These are phyloP conservation scores for Ustilago cynodontis DNA, from an alignment of 1,284 basidiomycete species.

Conservation along the genomic window DNA sequence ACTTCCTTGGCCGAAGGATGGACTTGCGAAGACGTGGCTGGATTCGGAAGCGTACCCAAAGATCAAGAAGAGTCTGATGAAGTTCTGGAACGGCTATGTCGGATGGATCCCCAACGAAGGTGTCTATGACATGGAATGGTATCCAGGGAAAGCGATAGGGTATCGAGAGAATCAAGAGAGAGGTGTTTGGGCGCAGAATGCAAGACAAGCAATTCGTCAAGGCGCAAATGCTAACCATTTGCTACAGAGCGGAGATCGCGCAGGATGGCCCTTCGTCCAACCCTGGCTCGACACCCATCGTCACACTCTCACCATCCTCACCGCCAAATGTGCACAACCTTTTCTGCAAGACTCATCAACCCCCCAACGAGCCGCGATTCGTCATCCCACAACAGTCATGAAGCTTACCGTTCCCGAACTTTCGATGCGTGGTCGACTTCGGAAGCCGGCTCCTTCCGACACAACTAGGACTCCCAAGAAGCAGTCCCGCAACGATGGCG, in stretches of 20 bases:
- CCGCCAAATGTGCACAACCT: constrained; percentile 7
- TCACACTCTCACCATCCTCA: background rate
- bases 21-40: constrained; percentile 18
- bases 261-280: constrained; percentile 47
- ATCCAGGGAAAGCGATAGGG: constrained; percentile 39
- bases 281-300: constrained; percentile 22
- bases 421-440: constrained; percentile 27
- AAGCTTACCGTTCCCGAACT: constrained; percentile 30
- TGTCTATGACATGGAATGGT: constrained; percentile 49
- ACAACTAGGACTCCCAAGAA: constrained; percentile 16
- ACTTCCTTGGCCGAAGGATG: constrained; percentile 40
- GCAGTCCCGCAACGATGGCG: background rate
- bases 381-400: constrained; percentile 38
- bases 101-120: constrained; percentile 32
- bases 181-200: constrained; percentile 19
- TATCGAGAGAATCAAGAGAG: constrained; percentile 20
- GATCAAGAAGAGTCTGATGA: constrained; percentile 23
- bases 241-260: background rate
- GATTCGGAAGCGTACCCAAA: constrained; percentile 14
- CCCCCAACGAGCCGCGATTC: constrained; percentile 18
- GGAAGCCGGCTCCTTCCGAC: constrained; percentile 14
- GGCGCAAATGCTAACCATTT: background rate
- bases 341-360: constrained; percentile 22
- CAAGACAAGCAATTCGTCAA: background rate
- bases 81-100: constrained; percentile 29